Percentiles rank a stretch among this genome's conserved stretches.
Evolutionary conservation across 306 rosid genomes (phyloP).

Genomic region (Prosopis cineraria): DNA sequence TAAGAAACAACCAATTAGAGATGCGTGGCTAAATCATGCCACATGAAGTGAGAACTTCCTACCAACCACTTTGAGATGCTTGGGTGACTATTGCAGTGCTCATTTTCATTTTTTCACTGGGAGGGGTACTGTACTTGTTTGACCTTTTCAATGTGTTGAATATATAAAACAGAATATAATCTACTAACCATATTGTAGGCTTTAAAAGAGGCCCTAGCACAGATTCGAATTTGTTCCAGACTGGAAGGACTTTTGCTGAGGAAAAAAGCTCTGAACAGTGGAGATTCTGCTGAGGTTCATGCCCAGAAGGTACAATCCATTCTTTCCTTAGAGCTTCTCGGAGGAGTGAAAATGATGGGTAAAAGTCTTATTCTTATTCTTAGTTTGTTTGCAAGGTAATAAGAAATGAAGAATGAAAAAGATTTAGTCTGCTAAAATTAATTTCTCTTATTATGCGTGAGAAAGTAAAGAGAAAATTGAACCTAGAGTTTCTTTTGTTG

Average conservation of each 20-base stretch:
- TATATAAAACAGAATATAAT: slow-evolving; percentile 24
- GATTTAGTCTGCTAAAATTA: not conserved
- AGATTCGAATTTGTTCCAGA: slow-evolving; percentile 83
- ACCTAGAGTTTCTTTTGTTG: slow-evolving; percentile 7
- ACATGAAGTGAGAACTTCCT: not conserved
- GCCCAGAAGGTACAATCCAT: slow-evolving; percentile 74
- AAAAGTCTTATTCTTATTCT: slow-evolving; percentile 16
- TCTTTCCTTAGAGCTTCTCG: slow-evolving; percentile 17
- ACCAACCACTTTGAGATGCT: not conserved
- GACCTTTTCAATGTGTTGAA: not conserved
- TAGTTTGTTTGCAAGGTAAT: not conserved
- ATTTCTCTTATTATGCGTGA: slow-evolving; percentile 1
- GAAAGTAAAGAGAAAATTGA: slow-evolving; percentile 23
- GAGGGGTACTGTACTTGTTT: not conserved
- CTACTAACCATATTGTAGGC: slow-evolving; percentile 55
- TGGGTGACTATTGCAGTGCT: not conserved
- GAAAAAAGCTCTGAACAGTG: slow-evolving; percentile 66
- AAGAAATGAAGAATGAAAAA: slow-evolving; percentile 17
- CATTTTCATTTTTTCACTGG: not conserved
- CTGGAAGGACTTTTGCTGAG: slow-evolving; percentile 81
- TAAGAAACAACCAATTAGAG: not conserved
- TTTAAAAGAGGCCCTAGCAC: slow-evolving; percentile 77
- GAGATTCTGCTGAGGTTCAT: slow-evolving; percentile 86
- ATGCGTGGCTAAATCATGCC: not conserved
- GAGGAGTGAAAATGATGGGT: slow-evolving; percentile 15